Percentiles rank a stretch among this genome's conserved stretches.
These are phyloP conservation scores for Phanerochaete carnosa DNA, from an alignment of 768 basidiomycete species.

Conservation along the genomic window DNA sequence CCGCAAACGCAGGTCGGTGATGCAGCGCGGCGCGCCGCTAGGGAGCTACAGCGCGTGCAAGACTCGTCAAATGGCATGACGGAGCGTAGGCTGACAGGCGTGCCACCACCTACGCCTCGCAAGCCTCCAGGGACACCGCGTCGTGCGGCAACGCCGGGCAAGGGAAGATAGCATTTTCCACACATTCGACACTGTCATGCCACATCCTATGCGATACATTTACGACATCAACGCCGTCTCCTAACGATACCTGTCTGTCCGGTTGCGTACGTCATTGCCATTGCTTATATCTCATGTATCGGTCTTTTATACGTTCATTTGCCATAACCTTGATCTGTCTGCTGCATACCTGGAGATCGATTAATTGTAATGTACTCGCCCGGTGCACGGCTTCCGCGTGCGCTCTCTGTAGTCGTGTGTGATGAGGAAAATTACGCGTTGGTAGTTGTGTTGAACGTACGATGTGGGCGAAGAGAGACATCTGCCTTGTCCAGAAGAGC, in stretches of 20 bases:
- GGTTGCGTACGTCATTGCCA: not conserved
- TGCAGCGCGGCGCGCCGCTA: slow-evolving; percentile 63
- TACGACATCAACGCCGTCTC: not conserved
- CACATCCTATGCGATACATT: not conserved
- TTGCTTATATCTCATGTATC: not conserved
- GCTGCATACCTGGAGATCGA: slow-evolving; percentile 1
- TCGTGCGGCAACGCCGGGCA: slow-evolving; percentile 47
- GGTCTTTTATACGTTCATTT: not conserved
- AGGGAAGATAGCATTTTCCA: slow-evolving; percentile 14
- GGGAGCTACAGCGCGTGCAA: slow-evolving; percentile 66
- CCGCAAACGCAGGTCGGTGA: slow-evolving; percentile 68
- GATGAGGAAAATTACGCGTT: not conserved
- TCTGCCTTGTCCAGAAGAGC: too few relatives aligned
- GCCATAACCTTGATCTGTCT: not conserved
- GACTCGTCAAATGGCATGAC: slow-evolving; percentile 46
- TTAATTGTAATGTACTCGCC: not conserved
- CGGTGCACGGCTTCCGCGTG: not conserved
- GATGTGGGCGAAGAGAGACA: too few relatives aligned
- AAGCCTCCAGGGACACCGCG: slow-evolving; percentile 68
- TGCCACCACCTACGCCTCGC: slow-evolving; percentile 46
- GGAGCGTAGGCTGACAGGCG: slow-evolving; percentile 55
- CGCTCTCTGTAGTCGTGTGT: not conserved
- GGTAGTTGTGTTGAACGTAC: not conserved
- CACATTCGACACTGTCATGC: not conserved
- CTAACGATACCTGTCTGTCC: not conserved